phyloP scores from a whole-genome alignment of 2,329 filamentous ascomycete species.

The Calonectria multiphialidica region DNA sequence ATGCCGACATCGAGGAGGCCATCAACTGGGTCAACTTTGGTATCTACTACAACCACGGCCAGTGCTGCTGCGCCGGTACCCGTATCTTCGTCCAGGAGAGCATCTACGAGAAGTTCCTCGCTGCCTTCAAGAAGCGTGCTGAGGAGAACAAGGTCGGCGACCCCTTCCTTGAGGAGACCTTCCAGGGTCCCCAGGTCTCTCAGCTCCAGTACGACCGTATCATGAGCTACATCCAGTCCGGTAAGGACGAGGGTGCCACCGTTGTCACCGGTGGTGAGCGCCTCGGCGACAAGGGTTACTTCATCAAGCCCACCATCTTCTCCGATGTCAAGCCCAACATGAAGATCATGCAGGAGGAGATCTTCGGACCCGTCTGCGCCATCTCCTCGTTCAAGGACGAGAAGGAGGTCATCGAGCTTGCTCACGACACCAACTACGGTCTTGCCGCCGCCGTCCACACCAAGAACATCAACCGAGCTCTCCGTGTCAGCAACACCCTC shows the following conservation, averaged over 20 bases:
- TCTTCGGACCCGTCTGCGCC: slow-evolving; percentile 89
- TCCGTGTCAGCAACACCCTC: slow-evolving; percentile 81
- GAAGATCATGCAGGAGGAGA: slow-evolving; percentile 94
- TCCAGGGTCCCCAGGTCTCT: slow-evolving; percentile 90
- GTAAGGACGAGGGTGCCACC: slow-evolving; percentile 69
- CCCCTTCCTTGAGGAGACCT: slow-evolving; percentile 82
- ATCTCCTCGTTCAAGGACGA: slow-evolving; percentile 89
- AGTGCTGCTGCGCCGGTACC: slow-evolving; percentile 80
- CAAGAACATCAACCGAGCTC: slow-evolving; percentile 82
- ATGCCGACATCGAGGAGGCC: slow-evolving; percentile 82
- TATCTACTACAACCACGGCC: slow-evolving; percentile 75
- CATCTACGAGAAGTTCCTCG: slow-evolving; percentile 90
- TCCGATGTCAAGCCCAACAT: slow-evolving; percentile 83
- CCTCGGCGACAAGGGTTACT: slow-evolving; percentile 84
- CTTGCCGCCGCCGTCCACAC: slow-evolving; percentile 89
- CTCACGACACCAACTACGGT: slow-evolving; percentile 84
- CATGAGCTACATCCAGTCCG: slow-evolving; percentile 82
- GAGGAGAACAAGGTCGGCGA: slow-evolving; percentile 83
- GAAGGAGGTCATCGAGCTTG: slow-evolving; percentile 81
- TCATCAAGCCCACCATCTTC: slow-evolving; percentile 94
- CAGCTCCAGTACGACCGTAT: slow-evolving; percentile 90
- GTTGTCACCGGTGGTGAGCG: slow-evolving; percentile 67
- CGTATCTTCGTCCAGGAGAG: slow-evolving; percentile 88
- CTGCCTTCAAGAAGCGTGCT: slow-evolving; percentile 83
- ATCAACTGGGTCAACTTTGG: slow-evolving; percentile 83